Base-by-base conservation (phyloP, 768 basidiomycete species). In the Phylloporus rhodoxanthus region DNA sequence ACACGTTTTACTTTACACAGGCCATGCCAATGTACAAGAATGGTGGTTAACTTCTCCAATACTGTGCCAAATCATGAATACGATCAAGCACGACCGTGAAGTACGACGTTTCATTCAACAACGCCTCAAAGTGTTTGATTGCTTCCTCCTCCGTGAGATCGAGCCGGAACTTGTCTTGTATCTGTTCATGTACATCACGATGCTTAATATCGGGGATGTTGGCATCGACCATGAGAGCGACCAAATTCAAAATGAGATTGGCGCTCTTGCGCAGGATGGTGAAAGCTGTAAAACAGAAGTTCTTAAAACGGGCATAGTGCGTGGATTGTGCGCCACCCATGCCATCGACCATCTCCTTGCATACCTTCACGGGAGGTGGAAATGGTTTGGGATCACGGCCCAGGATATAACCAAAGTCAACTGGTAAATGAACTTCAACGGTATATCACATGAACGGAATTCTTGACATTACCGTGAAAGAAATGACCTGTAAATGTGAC, bases 321-420 rank as follows among this genome's bases (percentile, higher is more conserved):
- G 87, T 80, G 6, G 93, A 95, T 60, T 88, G 82, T 1, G 90
- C 84, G 10, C 96, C 95, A n/a, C 96, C 96, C 93, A 99, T 95
- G 10, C 90, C 95, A 64, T 99, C 96, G 0, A 98, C 91, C 96
- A 98, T 99, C 65, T 98, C 96, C 62, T 95, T 94, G 70, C 94
- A 97, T 34, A 99, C 89, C 66, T 99, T 99, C 57, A 98, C 94
- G 11, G 93, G 90, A 6, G 96, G 96, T 2, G 96, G 94, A 64
- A 94, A 95, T 0, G 93, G 91, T 62, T 99, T 98, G 0, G 96
- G 96, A 64, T 98, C 96, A 2, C 93, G 85, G 3, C 96, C 96
- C 13, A 98, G 78, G 59, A 98, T 98, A 68, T 97, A 99, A 2
- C 96, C 95, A 62, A 98, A 99, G 65, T 98, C 96, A 54, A 98